Evolutionary conservation across 169 alveolate species (phyloP), one percentile per base, ranked within the genome.

Genomic region (Babesia divergens): DNA sequence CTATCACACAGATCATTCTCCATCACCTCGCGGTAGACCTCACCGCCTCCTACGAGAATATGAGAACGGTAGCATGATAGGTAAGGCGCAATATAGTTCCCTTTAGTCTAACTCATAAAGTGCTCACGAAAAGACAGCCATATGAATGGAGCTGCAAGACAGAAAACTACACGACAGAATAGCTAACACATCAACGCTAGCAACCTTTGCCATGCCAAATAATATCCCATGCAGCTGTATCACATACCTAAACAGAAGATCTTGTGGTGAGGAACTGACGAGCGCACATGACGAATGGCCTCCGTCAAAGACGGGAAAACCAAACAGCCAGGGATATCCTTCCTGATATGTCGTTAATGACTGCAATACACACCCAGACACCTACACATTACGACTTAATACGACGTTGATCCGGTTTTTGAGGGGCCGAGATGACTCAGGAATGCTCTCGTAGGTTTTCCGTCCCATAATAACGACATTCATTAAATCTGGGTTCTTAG

Each of bases 381-480:
- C 62, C 42, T 83, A 84, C 79, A 94, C 84, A 8, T 85, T 72
- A 47, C 86, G 65, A 22, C 95, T 89, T n/a, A 96, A 34, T 11
- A 93, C 92, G 20, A 94, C 91, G 86, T 95, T 95, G 43, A 90
- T 74, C 32, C 99, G 74, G 52, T 92, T 87, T 20, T 80, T 69
- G 11, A 97, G 84, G 0, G 99, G 98, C 22, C 90, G 84, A 31
- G 37, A 56, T 31, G 69, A 66, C 49, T 71, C 77, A 0, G 98
- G 98, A 26, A 95, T 71, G 38, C 96, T 89, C 42, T 93, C 97
- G 96, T 98, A 97, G 28, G 98, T 96, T 51, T 89, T 94, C 65
- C 98, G 91, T 0, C 99, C 99, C 98, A 96, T 94, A 29, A 96
- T 89, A 31, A 96, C 94, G 24, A 96, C 96, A 74, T 95, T 95